Evolutionary conservation across 805 yeast species (phyloP).

Genomic region (Starmerella bombicola): DNA sequence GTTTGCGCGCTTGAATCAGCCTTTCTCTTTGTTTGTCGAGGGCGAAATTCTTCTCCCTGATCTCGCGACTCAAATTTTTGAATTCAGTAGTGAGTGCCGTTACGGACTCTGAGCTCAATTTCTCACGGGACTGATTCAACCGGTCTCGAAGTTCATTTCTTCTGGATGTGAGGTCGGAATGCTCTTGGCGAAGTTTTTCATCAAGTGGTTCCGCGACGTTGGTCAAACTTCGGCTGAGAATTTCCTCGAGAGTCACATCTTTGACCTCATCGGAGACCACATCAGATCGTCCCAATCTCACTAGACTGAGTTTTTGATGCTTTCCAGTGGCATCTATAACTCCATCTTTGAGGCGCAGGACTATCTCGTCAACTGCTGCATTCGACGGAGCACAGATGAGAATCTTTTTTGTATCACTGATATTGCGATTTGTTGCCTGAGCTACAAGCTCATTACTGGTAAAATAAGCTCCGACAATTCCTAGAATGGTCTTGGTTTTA

Average conservation of each 20-base stretch:
- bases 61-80: slow-evolving; percentile 45
- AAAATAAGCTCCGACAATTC: slow-evolving; percentile 65
- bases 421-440: not conserved
- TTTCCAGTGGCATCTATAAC: slow-evolving; percentile 37
- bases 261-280: slow-evolving; percentile 72
- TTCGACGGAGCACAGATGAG: slow-evolving; percentile 95
- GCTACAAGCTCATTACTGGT: slow-evolving; percentile 21
- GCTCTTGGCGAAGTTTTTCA: slow-evolving; percentile 33
- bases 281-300: slow-evolving; percentile 82
- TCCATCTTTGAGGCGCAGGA: slow-evolving; percentile 66
- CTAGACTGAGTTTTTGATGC: slow-evolving; percentile 31
- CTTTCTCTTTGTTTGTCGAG: slow-evolving; percentile 71
- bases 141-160: slow-evolving; percentile 39
- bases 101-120: slow-evolving; percentile 22
- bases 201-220: slow-evolving; percentile 31
- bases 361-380: slow-evolving; percentile 96
- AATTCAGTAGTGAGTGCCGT: slow-evolving; percentile 32
- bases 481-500: slow-evolving; percentile 91
- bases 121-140: slow-evolving; percentile 21
- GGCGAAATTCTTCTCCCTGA: slow-evolving; percentile 58
- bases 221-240: slow-evolving; percentile 42
- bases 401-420: slow-evolving; percentile 37
- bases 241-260: slow-evolving; percentile 74
- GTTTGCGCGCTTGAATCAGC: slow-evolving; percentile 54
- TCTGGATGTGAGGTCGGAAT: slow-evolving; percentile 41